phyloP scores from a whole-genome alignment of 768 basidiomycete species.

The Psilocybe sp. region DNA sequence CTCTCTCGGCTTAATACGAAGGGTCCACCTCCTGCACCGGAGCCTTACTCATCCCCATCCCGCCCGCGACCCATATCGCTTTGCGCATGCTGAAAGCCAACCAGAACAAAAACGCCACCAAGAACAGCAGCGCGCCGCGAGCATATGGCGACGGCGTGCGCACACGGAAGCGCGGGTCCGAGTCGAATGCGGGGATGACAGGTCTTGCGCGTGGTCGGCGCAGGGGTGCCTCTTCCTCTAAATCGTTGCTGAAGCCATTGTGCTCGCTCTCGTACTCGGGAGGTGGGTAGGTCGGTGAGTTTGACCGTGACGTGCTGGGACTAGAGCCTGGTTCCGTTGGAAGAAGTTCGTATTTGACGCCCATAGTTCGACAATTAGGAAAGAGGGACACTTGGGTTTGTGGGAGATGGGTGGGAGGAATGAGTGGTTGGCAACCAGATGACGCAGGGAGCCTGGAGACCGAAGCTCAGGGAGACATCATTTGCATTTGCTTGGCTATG shows the following conservation, averaged over 20 bases:
- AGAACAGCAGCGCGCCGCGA: conserved; percentile 42
- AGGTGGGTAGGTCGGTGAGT: conserved; percentile 14
- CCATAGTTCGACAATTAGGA: conserved; percentile 4
- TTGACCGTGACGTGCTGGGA: conserved; percentile 12
- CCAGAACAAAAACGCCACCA: conserved; percentile 39
- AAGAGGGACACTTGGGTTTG: too few species aligned
- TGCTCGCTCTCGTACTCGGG: conserved; percentile 12
- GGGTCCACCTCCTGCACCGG: conserved; percentile 15
- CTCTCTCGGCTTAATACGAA: conserved; percentile 10
- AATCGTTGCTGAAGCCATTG: conserved; percentile 9
- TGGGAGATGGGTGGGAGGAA: too few species aligned
- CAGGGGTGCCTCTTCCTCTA: conserved; percentile 16
- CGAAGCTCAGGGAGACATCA: too few species aligned
- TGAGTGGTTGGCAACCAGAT: too few species aligned
- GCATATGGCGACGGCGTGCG: conserved; percentile 51
- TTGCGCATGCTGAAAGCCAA: conserved; percentile 28
- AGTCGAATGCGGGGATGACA: conserved; percentile 19
- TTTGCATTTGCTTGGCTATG: too few species aligned
- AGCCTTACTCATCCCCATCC: conserved; percentile 13
- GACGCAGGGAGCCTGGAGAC: too few species aligned
- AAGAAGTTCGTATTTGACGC: conserved; percentile 17
- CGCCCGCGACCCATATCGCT: conserved; percentile 22
- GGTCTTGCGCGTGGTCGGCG: conserved; percentile 11
- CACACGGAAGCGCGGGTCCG: conserved; percentile 47
- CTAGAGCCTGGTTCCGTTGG: conserved; percentile 10